phyloP scores from a whole-genome alignment of 257 asterid genomes.

The Ehretia macrophylla region DNA sequence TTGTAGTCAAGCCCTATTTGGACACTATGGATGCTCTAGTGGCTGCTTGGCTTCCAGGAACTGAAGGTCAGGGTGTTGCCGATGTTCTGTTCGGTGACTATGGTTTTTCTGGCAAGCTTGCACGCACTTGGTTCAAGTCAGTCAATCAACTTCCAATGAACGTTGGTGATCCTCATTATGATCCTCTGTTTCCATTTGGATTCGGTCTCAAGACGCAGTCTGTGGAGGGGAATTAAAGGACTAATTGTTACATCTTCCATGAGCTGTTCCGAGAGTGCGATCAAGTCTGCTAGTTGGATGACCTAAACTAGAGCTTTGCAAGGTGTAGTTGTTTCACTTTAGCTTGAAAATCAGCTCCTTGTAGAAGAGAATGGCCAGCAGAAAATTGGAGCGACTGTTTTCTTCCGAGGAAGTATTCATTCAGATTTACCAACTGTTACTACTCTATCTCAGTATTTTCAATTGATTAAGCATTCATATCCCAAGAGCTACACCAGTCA shows the following conservation, averaged over 20 bases:
- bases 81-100: slow-evolving; percentile 23
- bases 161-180: slow-evolving; percentile 16
- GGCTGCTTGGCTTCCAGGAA: slow-evolving; percentile 24
- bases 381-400: too few species aligned
- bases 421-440: too few species aligned
- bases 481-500: too few species aligned
- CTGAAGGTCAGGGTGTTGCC: slow-evolving; percentile 26
- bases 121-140: slow-evolving; percentile 24
- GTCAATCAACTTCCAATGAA: slow-evolving; percentile 27
- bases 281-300: background rate
- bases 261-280: too few species aligned
- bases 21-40: slow-evolving; percentile 11
- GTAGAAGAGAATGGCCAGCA: background rate
- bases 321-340: slow-evolving; percentile 2
- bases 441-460: too few species aligned
- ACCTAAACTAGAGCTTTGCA: background rate
- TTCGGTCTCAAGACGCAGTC: slow-evolving; percentile 18
- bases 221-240: background rate
- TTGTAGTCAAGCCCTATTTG: slow-evolving; percentile 13
- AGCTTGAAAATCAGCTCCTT: background rate
- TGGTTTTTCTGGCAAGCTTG: slow-evolving; percentile 20
- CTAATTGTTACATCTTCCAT: too few species aligned
- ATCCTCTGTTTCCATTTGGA: slow-evolving; percentile 23
- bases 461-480: too few species aligned
- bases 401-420: too few species aligned